Evolutionary conservation across 1,284 basidiomycete genomes (phyloP).

Genomic region (Trametes sp.): DNA sequence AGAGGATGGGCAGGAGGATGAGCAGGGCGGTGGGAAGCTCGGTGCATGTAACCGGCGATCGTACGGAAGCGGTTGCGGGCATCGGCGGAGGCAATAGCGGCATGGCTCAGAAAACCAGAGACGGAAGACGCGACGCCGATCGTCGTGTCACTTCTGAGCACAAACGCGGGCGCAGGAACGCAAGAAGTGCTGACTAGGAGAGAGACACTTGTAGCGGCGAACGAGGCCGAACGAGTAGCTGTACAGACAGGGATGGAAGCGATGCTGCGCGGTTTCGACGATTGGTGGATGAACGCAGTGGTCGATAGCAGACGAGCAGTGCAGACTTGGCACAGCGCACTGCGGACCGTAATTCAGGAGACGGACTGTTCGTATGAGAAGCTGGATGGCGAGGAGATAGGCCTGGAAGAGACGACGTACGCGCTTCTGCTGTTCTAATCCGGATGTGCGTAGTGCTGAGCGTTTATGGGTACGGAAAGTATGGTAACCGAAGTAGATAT

Average conservation of each 20-base stretch:
- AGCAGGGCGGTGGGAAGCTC: constrained; percentile 2
- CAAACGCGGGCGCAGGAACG: neutral
- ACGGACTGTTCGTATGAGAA: constrained; percentile 13
- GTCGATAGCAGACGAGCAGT: constrained; percentile 9
- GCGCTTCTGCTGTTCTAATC: constrained; percentile 11
- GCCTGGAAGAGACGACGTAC: constrained; percentile 14
- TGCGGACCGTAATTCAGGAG: constrained; percentile 18
- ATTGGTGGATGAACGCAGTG: constrained; percentile 15
- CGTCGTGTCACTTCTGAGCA: constrained; percentile 6
- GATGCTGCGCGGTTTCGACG: constrained; percentile 11
- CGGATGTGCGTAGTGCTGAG: constrained; percentile 18
- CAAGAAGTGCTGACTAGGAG: neutral
- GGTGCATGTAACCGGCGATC: constrained; percentile 10
- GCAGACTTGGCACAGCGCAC: too few relatives aligned
- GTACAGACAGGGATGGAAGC: constrained; percentile 3
- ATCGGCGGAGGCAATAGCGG: constrained; percentile 5
- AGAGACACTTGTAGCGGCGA: neutral
- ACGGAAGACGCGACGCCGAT: constrained; percentile 3
- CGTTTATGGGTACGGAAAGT: neutral
- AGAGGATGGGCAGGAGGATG: neutral
- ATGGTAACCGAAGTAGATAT: constrained; percentile 5
- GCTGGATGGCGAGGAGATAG: constrained; percentile 14
- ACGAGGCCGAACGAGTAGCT: neutral
- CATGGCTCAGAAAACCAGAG: neutral
- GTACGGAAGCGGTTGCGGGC: constrained; percentile 9